Evolutionary conservation across 2,329 filamentous ascomycete species (phyloP).

Genomic region (Alternaria ventricosa): DNA sequence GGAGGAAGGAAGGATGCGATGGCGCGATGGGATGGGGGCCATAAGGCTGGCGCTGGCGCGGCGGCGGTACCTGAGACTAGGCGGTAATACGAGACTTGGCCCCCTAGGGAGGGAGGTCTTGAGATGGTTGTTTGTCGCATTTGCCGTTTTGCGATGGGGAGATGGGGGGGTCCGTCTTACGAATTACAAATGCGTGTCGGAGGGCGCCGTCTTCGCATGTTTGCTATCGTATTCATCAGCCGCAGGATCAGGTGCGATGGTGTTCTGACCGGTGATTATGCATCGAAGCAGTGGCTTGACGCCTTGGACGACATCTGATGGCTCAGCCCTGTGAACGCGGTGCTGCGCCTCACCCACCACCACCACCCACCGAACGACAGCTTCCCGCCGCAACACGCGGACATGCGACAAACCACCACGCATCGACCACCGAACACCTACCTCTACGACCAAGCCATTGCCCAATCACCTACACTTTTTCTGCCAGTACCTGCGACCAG

Average conservation of each 20-base stretch:
- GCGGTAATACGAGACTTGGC: not conserved
- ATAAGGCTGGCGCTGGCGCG: slow-evolving; percentile 7
- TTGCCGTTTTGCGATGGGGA: slow-evolving; percentile 5
- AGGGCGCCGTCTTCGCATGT: not conserved
- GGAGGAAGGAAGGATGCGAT: not conserved
- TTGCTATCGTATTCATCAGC: slow-evolving; percentile 12
- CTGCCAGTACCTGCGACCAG: slow-evolving; percentile 32
- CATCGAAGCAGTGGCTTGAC: slow-evolving; percentile 14
- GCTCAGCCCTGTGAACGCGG: slow-evolving; percentile 6
- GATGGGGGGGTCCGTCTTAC: not conserved
- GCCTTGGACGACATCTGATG: not conserved
- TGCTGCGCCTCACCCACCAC: slow-evolving; percentile 17
- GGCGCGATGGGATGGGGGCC: not conserved
- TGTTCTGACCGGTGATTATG: not conserved
- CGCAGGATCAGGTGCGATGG: not conserved
- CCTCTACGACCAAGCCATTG: slow-evolving; percentile 8
- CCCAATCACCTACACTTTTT: slow-evolving; percentile 33
- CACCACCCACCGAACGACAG: not conserved
- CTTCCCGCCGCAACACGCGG: slow-evolving; percentile 13
- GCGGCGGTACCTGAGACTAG: not conserved
- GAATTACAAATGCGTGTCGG: not conserved
- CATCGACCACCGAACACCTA: slow-evolving; percentile 12
- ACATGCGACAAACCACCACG: slow-evolving; percentile 6
- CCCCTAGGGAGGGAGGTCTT: slow-evolving; percentile 10
- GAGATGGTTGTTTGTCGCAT: not conserved